phyloP scores from a whole-genome alignment of 192 early-diverging fungal genomes.

The Coemansia sp. region DNA sequence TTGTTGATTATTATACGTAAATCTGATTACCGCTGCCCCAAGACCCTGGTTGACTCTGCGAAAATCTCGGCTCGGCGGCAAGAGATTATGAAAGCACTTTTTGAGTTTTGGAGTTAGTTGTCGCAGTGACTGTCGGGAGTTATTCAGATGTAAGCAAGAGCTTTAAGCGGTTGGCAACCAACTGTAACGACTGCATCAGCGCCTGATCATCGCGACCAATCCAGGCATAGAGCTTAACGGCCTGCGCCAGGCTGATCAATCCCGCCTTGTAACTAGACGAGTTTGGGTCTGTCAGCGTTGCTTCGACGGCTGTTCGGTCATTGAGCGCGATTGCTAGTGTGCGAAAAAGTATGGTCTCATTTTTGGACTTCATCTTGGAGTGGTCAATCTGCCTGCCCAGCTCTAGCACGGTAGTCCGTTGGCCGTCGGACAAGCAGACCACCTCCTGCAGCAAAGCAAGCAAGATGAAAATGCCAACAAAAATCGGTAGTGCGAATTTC shows the following conservation, averaged over 20 bases:
- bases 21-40: no score
- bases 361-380: conserved; percentile 9
- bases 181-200: conserved; percentile 22
- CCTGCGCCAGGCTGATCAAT: conserved; percentile 39
- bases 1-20: no score
- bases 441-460: not conserved
- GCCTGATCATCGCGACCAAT: conserved; percentile 25
- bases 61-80: no score
- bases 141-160: conserved; percentile 5
- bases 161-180: conserved; percentile 26
- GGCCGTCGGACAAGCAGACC: conserved; percentile 14
- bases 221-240: conserved; percentile 39
- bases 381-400: conserved; percentile 13
- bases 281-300: conserved; percentile 30
- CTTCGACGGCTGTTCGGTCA: conserved; percentile 38
- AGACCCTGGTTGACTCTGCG: no score
- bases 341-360: conserved; percentile 22
- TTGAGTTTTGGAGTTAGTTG: no score
- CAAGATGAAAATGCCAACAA: not conserved
- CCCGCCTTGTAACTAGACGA: conserved; percentile 32
- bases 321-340: conserved; percentile 23
- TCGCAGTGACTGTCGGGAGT: no score
- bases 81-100: not conserved
- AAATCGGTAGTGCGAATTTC: no score
- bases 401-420: conserved; percentile 3